Conservation (phyloP, 1,284 basidiomycete genomes). For the Ceratobasidium sp. region DNA sequence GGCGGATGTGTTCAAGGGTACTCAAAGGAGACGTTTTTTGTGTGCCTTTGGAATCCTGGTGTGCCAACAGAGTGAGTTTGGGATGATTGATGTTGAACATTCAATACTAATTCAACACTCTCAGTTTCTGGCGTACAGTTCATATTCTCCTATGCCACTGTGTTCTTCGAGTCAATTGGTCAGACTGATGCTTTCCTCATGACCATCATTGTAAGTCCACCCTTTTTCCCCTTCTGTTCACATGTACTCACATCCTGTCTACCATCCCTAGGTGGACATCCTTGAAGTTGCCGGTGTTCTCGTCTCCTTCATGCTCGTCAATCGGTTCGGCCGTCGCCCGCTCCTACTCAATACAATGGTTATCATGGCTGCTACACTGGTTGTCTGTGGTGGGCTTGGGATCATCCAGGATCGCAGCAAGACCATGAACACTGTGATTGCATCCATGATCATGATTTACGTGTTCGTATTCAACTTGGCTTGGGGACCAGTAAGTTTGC, state of each 20-base stretch:
- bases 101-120: background rate
- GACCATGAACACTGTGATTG: conserved; percentile 57
- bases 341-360: conserved; percentile 60
- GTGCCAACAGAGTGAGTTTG: conserved; percentile 58
- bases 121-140: conserved; percentile 57
- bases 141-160: conserved; percentile 58
- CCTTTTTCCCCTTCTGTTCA: background rate
- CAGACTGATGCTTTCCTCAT: conserved; percentile 60
- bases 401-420: conserved; percentile 49
- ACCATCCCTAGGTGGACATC: conserved; percentile 55
- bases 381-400: conserved; percentile 60
- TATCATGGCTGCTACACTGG: conserved; percentile 60
- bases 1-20: conserved; percentile 57
- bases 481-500: conserved; percentile 63
- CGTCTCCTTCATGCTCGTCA: conserved; percentile 61
- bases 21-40: conserved; percentile 56
- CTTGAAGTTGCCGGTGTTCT: conserved; percentile 61
- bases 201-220: conserved; percentile 57
- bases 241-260: no score
- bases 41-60: conserved; percentile 61
- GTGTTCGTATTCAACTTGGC: conserved; percentile 62
- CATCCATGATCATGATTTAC: conserved; percentile 63
- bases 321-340: conserved; percentile 62
- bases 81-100: conserved; percentile 50
- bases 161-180: conserved; percentile 57